A percentile compares a stretch with the other conserved stretches of the same genome.
These are phyloP conservation scores for Daldinia caldariorum DNA, from an alignment of 495 filamentous ascomycete species.

Conservation along the genomic window DNA sequence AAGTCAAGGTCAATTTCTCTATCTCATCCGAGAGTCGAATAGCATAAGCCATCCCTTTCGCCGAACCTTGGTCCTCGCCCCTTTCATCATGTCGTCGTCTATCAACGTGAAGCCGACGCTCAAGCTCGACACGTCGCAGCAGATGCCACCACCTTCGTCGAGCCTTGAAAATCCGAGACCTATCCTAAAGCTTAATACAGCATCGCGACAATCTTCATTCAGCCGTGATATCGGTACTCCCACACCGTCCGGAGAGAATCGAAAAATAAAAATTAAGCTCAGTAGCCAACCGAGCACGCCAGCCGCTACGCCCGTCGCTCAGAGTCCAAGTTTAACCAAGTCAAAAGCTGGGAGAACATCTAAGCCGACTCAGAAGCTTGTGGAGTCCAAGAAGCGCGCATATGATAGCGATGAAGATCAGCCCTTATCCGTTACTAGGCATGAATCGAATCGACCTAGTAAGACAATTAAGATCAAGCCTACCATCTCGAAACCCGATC, in stretches of 20 bases:
- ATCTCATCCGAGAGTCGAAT: neutral
- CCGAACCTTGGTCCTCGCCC: neutral
- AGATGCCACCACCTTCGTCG: slow-evolving; percentile 45
- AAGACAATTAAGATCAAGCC: slow-evolving; percentile 58
- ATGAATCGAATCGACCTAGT: slow-evolving; percentile 37
- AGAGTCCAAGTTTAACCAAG: slow-evolving; percentile 47
- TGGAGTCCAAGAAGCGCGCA: slow-evolving; percentile 55
- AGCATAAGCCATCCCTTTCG: neutral
- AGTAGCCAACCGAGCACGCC: slow-evolving; percentile 58
- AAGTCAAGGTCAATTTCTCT: neutral
- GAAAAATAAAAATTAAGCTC: slow-evolving; percentile 67
- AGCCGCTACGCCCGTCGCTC: slow-evolving; percentile 36
- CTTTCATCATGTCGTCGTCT: slow-evolving; percentile 38
- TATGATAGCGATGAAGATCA: slow-evolving; percentile 58
- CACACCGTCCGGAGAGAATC: slow-evolving; percentile 53
- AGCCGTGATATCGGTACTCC: slow-evolving; percentile 44
- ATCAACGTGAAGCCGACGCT: slow-evolving; percentile 42
- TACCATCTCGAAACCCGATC: slow-evolving; percentile 25
- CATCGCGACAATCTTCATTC: slow-evolving; percentile 34
- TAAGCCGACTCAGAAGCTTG: slow-evolving; percentile 59
- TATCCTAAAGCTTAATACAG: slow-evolving; percentile 52
- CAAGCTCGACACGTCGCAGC: slow-evolving; percentile 43
- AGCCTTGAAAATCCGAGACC: slow-evolving; percentile 39
- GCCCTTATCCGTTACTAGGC: slow-evolving; percentile 43
- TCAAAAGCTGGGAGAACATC: slow-evolving; percentile 60